Conservation (phyloP, 371 early-diverging fungal species). For the Zychaea mexicana region DNA sequence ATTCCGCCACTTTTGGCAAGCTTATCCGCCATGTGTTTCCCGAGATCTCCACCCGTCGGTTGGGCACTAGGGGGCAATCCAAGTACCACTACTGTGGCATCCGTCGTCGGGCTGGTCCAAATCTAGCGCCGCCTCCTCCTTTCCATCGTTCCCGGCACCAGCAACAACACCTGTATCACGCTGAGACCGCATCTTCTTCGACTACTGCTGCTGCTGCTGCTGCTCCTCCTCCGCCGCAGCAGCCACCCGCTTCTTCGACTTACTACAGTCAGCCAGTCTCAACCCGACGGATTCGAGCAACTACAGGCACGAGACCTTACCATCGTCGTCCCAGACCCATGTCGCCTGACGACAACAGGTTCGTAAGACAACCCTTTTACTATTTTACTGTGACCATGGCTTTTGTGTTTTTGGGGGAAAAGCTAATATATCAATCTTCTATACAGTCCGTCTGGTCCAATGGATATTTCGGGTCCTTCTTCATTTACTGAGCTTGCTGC, state of each 20-base stretch:
- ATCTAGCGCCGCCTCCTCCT: not conserved
- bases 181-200: not conserved
- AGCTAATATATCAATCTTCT: too few relatives aligned
- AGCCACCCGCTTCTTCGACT: too few relatives aligned
- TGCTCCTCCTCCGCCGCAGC: not conserved
- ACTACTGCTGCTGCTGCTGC: not conserved
- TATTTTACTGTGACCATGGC: too few relatives aligned
- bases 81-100: slow-evolving; percentile 66
- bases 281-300: too few relatives aligned
- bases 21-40: slow-evolving; percentile 65
- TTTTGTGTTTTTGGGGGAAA: too few relatives aligned
- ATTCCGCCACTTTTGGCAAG: slow-evolving; percentile 73
- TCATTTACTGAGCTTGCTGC: too few relatives aligned
- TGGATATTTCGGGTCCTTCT: not conserved
- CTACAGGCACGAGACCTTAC: too few relatives aligned
- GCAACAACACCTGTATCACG: not conserved
- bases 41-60: slow-evolving; percentile 59
- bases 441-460: too few relatives aligned
- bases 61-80: slow-evolving; percentile 66
- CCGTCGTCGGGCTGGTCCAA: slow-evolving; percentile 15
- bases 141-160: not conserved
- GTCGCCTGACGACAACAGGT: not conserved
- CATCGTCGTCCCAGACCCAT: too few relatives aligned
- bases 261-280: too few relatives aligned
- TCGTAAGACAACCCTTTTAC: not conserved